A percentile compares a stretch with the other conserved stretches of the same genome.
These are phyloP conservation scores for Pleoardoris graminearum DNA, from an alignment of 2,329 filamentous ascomycete genomes.

Conservation along the genomic window DNA sequence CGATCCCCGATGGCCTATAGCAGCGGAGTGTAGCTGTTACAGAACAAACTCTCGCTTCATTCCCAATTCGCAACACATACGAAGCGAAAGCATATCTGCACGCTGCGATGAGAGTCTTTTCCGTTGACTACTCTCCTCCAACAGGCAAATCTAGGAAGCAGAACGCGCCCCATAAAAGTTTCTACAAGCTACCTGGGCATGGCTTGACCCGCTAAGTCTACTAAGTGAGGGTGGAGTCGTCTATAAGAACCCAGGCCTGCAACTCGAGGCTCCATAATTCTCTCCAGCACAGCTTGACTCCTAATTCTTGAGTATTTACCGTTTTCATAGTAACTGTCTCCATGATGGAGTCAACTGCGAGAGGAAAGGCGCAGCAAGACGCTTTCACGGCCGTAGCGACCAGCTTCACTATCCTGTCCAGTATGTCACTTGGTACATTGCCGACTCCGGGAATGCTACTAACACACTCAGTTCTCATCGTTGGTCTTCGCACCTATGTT, in stretches of 20 bases:
- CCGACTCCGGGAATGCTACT: slow-evolving; percentile 7
- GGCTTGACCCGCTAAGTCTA: too few species aligned
- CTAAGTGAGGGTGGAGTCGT: too few species aligned
- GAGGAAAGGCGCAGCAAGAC: slow-evolving; percentile 15
- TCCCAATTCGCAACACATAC: not conserved
- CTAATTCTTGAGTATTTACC: not conserved
- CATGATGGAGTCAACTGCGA: too few species aligned
- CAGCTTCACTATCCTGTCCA: slow-evolving; percentile 26
- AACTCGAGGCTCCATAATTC: not conserved
- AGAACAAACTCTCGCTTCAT: slow-evolving; percentile 8
- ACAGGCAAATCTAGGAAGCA: not conserved
- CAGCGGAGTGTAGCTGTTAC: not conserved
- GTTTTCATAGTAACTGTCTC: too few species aligned
- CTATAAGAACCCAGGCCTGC: not conserved
- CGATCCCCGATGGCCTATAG: not conserved
- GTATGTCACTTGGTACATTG: slow-evolving; percentile 14
- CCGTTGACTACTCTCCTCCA: not conserved
- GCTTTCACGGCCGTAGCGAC: slow-evolving; percentile 25
- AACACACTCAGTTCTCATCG: slow-evolving; percentile 24
- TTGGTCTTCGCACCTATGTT: slow-evolving; percentile 28
- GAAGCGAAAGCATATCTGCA: not conserved
- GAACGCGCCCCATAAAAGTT: not conserved
- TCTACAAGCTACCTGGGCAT: too few species aligned
- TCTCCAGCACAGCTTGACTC: not conserved
- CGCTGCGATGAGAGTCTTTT: not conserved